phyloP scores from a whole-genome alignment of 129 eudicot species.

The Escallonia herrerae region DNA sequence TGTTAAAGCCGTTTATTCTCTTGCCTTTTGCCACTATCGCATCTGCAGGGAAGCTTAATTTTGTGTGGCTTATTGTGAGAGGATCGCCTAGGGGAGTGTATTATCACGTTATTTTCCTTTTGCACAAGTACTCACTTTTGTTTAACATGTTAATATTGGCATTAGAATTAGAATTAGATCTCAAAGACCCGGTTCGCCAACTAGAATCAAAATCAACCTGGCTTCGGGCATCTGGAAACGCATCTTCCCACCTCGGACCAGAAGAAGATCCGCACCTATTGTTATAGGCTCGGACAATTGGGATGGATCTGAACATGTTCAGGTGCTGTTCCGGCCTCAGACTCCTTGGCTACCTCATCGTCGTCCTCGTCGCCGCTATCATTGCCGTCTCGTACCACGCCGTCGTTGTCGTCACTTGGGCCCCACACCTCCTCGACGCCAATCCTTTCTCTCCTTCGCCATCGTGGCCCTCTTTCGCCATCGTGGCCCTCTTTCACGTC shows the following conservation, averaged over 20 bases:
- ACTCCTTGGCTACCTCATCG: conserved; percentile 70
- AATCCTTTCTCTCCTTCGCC: conserved; percentile 24
- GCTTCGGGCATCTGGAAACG: conserved; percentile 48
- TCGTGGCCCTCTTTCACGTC: conserved; percentile 45
- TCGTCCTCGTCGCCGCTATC: conserved; percentile 52
- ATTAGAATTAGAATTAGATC: too few species aligned
- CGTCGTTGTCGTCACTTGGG: conserved; percentile 60
- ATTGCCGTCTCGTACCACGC: conserved; percentile 59
- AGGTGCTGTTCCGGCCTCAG: conserved; percentile 72
- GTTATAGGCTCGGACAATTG: too few species aligned
- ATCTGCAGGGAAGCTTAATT: too few species aligned
- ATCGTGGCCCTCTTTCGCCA: too few species aligned
- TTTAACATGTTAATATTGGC: too few species aligned
- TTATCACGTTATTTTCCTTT: too few species aligned
- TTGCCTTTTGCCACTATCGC: too few species aligned
- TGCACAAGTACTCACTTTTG: too few species aligned
- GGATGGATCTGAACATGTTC: conserved; percentile 56
- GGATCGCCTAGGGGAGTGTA: too few species aligned
- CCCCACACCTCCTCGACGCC: conserved; percentile 39
- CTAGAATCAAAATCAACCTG: conserved; percentile 19
- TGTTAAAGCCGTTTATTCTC: too few species aligned
- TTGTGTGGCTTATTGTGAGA: too few species aligned
- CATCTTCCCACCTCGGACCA: conserved; percentile 40
- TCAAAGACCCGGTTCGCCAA: background rate
- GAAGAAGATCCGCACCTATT: conserved; percentile 3